Evolutionary conservation across 2,329 filamentous ascomycete genomes (phyloP).

Genomic region (Rhynchosporium agropyri): DNA sequence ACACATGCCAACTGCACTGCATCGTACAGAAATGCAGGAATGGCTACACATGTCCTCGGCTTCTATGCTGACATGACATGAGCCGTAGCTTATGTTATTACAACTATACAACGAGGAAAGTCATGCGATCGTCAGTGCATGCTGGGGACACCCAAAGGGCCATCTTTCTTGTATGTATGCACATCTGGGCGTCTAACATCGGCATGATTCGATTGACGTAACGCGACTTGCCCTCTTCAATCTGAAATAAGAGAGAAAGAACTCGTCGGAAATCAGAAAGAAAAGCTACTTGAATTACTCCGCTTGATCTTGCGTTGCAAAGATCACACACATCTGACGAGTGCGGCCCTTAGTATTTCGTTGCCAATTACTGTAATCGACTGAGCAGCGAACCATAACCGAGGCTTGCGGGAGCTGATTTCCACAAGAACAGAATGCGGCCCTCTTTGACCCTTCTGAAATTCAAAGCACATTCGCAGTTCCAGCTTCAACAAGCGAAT

Average conservation of each 20-base stretch:
- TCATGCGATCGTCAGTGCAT: too few relatives aligned
- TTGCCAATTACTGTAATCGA: constrained; percentile 8
- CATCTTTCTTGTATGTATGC: too few relatives aligned
- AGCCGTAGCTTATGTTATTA: too few relatives aligned
- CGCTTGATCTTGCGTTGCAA: constrained; percentile 8
- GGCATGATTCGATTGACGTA: neutral
- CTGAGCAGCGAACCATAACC: constrained; percentile 1
- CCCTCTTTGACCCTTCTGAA: constrained; percentile 2
- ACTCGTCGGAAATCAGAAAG: neutral
- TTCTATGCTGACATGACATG: too few relatives aligned
- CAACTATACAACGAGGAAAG: too few relatives aligned
- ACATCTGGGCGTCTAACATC: too few relatives aligned
- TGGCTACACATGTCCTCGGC: too few relatives aligned
- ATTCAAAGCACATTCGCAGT: constrained; percentile 8
- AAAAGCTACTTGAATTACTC: neutral
- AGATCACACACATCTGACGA: neutral
- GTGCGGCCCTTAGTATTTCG: neutral
- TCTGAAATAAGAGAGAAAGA: too few relatives aligned
- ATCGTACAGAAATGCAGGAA: too few relatives aligned
- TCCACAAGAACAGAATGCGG: constrained; percentile 12
- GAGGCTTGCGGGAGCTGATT: constrained; percentile 8
- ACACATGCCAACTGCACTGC: too few relatives aligned
- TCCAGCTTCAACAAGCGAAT: constrained; percentile 10
- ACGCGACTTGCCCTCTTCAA: neutral
- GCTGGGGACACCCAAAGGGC: too few relatives aligned